A percentile compares a stretch with the other conserved stretches of the same genome.
Evolutionary conservation across 225 moss, liverwort and hornwort genomes (phyloP).

Genomic region (Physcomitrellopsis africana): DNA sequence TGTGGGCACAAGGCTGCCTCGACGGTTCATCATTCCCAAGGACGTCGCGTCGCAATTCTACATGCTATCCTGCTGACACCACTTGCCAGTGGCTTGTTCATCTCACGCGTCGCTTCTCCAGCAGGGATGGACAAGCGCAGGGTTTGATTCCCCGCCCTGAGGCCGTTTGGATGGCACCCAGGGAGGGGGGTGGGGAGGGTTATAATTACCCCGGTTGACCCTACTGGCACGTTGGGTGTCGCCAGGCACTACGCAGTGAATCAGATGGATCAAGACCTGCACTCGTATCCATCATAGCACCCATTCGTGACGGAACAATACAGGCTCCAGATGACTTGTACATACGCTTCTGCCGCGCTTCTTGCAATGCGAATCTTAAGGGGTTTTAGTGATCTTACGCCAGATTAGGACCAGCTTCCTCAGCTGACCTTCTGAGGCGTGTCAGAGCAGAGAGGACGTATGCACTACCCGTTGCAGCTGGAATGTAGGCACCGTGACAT

Average conservation of each 20-base stretch:
- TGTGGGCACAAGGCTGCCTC: neutral
- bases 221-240: neutral
- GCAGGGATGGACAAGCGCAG: neutral
- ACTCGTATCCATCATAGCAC: constrained; percentile 6
- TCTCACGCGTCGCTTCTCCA: constrained; percentile 16
- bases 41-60: constrained; percentile 13
- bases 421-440: neutral
- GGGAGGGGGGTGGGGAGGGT: too few species aligned
- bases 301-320: neutral
- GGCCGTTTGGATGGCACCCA: constrained; percentile 40
- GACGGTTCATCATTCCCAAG: neutral
- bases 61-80: constrained; percentile 14
- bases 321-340: neutral
- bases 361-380: constrained; percentile 1
- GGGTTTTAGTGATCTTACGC: neutral
- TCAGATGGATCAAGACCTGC: constrained; percentile 20
- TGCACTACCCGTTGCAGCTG: constrained; percentile 18
- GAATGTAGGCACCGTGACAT: constrained; percentile 21
- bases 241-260: too few species aligned
- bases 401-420: constrained; percentile 5
- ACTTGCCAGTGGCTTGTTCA: constrained; percentile 1
- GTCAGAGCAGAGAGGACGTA: neutral
- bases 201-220: constrained; percentile 35
- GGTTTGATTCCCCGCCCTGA: constrained; percentile 27
- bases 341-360: neutral